Conservation (phyloP, 2,329 filamentous ascomycete genomes). For the Ustilaginoidea virens region DNA sequence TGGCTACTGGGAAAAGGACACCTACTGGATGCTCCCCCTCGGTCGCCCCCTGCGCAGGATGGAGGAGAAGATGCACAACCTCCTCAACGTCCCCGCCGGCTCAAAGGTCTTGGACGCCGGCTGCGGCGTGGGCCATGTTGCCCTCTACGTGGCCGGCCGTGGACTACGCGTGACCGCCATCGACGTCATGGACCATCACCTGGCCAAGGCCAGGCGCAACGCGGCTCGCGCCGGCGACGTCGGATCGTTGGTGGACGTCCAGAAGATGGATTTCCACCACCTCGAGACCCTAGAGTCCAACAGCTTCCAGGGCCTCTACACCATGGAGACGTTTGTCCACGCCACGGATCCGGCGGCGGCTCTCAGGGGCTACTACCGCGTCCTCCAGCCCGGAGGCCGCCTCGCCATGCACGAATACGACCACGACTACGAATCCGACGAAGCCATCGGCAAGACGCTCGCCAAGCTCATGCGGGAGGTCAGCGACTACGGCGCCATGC, state of each 20-base stretch:
- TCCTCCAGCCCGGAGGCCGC: constrained; percentile 30
- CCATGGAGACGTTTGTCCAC: constrained; percentile 41
- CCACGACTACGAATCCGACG: constrained; percentile 17
- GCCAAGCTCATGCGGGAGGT: constrained; percentile 19
- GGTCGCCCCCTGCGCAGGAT: constrained; percentile 25
- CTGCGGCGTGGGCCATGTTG: constrained; percentile 33
- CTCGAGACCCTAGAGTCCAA: constrained; percentile 21
- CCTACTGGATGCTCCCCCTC: constrained; percentile 32
- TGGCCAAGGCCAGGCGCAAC: constrained; percentile 26
- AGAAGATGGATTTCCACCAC: constrained; percentile 34
- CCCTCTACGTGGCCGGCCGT: constrained; percentile 27
- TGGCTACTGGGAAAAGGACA: constrained; percentile 29
- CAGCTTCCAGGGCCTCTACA: constrained; percentile 35
- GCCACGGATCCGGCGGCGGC: constrained; percentile 29
- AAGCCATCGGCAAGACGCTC: constrained; percentile 11
- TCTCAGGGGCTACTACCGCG: constrained; percentile 28
- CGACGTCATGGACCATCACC: constrained; percentile 32
- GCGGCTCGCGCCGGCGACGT: constrained; percentile 17
- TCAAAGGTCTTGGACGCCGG: constrained; percentile 35
- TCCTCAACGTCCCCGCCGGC: constrained; percentile 21
- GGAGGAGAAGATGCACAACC: constrained; percentile 30
- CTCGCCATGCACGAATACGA: constrained; percentile 32
- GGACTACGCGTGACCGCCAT: constrained; percentile 28
- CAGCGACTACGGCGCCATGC: constrained; percentile 29
- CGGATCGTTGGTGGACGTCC: constrained; percentile 19